Evolutionary conservation across 495 filamentous ascomycete species (phyloP), one percentile per base, ranked within the genome.

Genomic region (Penicillium steckii): DNA sequence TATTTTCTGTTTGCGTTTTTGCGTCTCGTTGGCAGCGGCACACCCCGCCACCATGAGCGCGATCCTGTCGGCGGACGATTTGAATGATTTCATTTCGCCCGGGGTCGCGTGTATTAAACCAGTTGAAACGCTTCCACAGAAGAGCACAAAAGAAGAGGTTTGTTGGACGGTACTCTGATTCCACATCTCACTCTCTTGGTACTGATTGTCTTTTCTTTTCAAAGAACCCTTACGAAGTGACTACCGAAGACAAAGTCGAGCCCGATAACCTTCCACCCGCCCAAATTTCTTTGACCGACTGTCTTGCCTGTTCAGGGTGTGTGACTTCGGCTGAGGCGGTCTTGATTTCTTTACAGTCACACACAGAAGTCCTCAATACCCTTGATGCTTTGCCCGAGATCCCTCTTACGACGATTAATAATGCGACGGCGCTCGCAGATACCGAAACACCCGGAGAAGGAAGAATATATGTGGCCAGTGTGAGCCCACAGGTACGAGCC

Each of bases 91-190:
- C 75, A 98, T 98, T 64, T 91, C 87, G 25, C 94, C 94, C 6
- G 94, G 94, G 29, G 90, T 98, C 52, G 94, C 94, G 29, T 98
- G 94, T 71, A 97, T 98, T 70, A 98, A 98, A 64, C 94, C 94
- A 17, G 82, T 98, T 57, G 94, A 98, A 67, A 90, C 89, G 1
- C 80, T 97, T 10, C 93, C 91, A 0, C 70, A 79, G 49, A 75
- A 78, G 48, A 65, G 68, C 13, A 30, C 68, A 46, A 55, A 62
- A 35, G 61, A 57, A 32, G 66, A 74, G 58, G 74, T 75, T 41
- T 30, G 67, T 65, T 43, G 3, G n/a, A n/a, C 3, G 21, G 35
- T 38, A 8, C 9, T 41, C 38, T 8, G 18, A 10, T 2, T 60
- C 10, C 23, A 18, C n/a, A 15, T 24, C n/a, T 25, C 3, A 23